These are phyloP conservation scores for Colletotrichum spaethianum DNA, from an alignment of 2,329 filamentous ascomycete species.

Conservation along the genomic window DNA sequence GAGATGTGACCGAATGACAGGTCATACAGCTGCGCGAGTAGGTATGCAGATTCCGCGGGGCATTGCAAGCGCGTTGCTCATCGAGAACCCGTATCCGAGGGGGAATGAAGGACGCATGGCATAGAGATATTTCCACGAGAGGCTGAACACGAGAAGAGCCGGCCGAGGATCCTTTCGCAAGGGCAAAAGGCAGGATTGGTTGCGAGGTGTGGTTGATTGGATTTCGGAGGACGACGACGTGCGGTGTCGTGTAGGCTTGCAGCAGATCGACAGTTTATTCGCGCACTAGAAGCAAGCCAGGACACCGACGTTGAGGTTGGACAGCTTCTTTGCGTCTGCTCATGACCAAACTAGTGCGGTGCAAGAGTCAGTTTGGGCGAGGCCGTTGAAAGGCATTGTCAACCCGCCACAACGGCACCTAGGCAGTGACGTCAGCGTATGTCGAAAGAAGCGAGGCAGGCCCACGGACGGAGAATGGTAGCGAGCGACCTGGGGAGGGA, in stretches of 20 bases:
- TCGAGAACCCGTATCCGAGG: conserved; percentile 14
- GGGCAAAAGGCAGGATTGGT: background rate
- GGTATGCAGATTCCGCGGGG: background rate
- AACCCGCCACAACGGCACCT: conserved; percentile 11
- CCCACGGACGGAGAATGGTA: conserved; percentile 5
- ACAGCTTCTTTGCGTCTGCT: conserved; percentile 20
- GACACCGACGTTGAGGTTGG: conserved; percentile 12
- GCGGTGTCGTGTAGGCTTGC: conserved; percentile 17
- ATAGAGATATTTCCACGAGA: background rate
- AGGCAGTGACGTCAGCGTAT: conserved; percentile 34
- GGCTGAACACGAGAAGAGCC: conserved; percentile 12
- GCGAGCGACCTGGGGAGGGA: background rate
- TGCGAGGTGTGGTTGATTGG: conserved; percentile 11
- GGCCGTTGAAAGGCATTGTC: conserved; percentile 20
- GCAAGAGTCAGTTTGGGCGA: conserved; percentile 28
- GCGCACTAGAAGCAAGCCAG: conserved; percentile 34
- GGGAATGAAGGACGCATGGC: background rate
- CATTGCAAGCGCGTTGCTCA: background rate
- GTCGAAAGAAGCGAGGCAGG: conserved; percentile 13
- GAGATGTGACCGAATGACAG: conserved; percentile 23
- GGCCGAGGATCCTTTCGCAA: conserved; percentile 4
- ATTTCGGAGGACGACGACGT: conserved; percentile 17
- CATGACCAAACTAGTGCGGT: conserved; percentile 32
- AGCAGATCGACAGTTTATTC: conserved; percentile 32
- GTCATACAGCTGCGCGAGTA: conserved; percentile 25